Base-by-base conservation (phyloP, 768 basidiomycete genomes). In the Tylopilus rubrobrunneus region DNA sequence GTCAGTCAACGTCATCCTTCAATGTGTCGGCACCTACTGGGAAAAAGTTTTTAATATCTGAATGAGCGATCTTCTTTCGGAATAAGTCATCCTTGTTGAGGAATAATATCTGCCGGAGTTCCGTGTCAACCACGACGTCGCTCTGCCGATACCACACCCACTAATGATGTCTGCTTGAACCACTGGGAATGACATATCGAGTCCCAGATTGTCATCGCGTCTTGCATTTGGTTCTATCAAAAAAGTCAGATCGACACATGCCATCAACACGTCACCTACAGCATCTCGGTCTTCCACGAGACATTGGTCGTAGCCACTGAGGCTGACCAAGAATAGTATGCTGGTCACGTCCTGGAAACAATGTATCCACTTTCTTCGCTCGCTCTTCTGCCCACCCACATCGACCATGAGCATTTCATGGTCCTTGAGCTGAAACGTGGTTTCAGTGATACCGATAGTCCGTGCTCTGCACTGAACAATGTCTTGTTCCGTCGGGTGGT, bases 131-230 rank as follows among this genome's bases (percentile, higher is more conserved):
- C 39, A 49, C 25, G 29, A 12, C 29, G 55, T 25, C 17, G 37
- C 44, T 0, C 25, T 14, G n/a, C 11, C 17, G 49, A 28, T 19
- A 23, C 37, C 43, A 40, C 17, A 74, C 87, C 43, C 58, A 93
- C 93, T 51, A 97, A 92, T 10, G 92, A 93, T 0, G 93, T 95
- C 58, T 88, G 83, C 71, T 90, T 89, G 74, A 97, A 97, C 93
- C 93, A 97, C 59, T 95, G 92, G 10, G 92, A 95, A 69, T 97
- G 92, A 73, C 92, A 95, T 79, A 98, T 95, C 40, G 92, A 93
- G 62, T 98, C 94, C 87, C 94, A 98, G 47, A 98, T 92, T n/a
- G 92, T 92, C 85, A 98, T 89, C 5, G 94, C 92, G 59, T 98
- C 94, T 75, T 95, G 90, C 93, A 98, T 96, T 85, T 96, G 94